A percentile compares a stretch with the other conserved stretches of the same genome.
These are phyloP conservation scores for Cryptosporidium xiaoi DNA, from an alignment of 169 alveolate species.

Conservation along the genomic window DNA sequence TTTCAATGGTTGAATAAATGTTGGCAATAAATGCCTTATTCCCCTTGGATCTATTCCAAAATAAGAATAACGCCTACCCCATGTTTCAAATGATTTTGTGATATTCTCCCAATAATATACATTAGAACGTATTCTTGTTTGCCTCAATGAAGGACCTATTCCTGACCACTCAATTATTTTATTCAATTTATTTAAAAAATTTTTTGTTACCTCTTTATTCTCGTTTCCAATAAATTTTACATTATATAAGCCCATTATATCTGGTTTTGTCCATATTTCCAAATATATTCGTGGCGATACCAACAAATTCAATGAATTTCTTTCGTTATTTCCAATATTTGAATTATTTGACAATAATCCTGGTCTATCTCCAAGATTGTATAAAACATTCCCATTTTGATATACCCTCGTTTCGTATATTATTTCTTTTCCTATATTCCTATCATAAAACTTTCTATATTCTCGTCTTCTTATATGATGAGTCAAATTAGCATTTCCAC, in stretches of 20 bases:
- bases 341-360: neutral
- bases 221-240: neutral
- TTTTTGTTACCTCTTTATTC: slow-evolving; percentile 22
- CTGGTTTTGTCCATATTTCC: slow-evolving; percentile 74
- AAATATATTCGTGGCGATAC: slow-evolving; percentile 13
- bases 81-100: slow-evolving; percentile 58
- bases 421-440: slow-evolving; percentile 56
- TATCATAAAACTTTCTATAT: slow-evolving; percentile 62
- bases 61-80: slow-evolving; percentile 68
- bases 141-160: slow-evolving; percentile 53
- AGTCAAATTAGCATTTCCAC: neutral
- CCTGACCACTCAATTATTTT: slow-evolving; percentile 57
- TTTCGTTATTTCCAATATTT: neutral
- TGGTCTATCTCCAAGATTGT: slow-evolving; percentile 60
- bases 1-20: slow-evolving; percentile 66
- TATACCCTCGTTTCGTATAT: slow-evolving; percentile 68
- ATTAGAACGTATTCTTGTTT: slow-evolving; percentile 51
- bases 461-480: slow-evolving; percentile 27
- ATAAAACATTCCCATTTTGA: slow-evolving; percentile 28
- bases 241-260: slow-evolving; percentile 25
- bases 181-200: slow-evolving; percentile 23
- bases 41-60: slow-evolving; percentile 74
- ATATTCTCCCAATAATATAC: slow-evolving; percentile 64
- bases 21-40: slow-evolving; percentile 54
- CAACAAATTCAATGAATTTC: neutral